phyloP scores from a whole-genome alignment of 306 rosid species.

The Prinsepia uniflora region DNA sequence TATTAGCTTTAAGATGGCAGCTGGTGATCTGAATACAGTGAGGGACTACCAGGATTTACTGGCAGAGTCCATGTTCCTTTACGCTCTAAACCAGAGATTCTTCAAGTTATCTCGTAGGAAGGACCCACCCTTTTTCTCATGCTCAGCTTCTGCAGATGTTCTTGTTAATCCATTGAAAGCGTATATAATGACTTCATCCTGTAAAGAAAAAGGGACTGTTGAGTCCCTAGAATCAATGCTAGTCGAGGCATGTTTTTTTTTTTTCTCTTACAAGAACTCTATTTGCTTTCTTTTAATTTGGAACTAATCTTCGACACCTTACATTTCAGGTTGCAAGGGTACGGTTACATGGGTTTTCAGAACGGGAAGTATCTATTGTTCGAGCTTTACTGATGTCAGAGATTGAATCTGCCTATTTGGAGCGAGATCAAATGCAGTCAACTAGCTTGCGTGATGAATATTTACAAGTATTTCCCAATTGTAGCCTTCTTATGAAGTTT shows the following conservation, averaged over 20 bases:
- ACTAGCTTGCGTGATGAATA: constrained; percentile 83
- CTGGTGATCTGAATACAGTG: constrained; percentile 70
- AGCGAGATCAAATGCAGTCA: constrained; percentile 96
- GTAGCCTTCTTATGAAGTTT: constrained; percentile 8
- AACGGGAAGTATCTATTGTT: constrained; percentile 74
- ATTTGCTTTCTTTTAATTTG: constrained; percentile 11
- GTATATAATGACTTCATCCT: constrained; percentile 76
- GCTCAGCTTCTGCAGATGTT: constrained; percentile 84
- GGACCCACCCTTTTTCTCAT: constrained; percentile 94
- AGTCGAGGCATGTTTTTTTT: constrained; percentile 53
- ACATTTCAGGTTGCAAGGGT: constrained; percentile 80
- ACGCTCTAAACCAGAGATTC: constrained; percentile 87
- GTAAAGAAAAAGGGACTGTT: constrained; percentile 78
- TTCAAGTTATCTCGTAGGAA: constrained; percentile 83
- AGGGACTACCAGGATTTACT: constrained; percentile 82
- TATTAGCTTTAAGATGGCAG: constrained; percentile 87
- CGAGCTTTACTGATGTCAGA: constrained; percentile 81
- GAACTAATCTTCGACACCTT: constrained; percentile 27
- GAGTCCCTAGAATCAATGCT: constrained; percentile 86
- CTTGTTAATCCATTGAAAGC: constrained; percentile 85
- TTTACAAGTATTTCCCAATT: constrained; percentile 58
- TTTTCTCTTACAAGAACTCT: constrained; percentile 17
- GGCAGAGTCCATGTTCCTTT: constrained; percentile 90
- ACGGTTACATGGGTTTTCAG: constrained; percentile 85
- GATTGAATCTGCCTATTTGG: constrained; percentile 96